These are phyloP conservation scores for Podaxis pistillaris DNA, from an alignment of 768 basidiomycete genomes.

Conservation along the genomic window DNA sequence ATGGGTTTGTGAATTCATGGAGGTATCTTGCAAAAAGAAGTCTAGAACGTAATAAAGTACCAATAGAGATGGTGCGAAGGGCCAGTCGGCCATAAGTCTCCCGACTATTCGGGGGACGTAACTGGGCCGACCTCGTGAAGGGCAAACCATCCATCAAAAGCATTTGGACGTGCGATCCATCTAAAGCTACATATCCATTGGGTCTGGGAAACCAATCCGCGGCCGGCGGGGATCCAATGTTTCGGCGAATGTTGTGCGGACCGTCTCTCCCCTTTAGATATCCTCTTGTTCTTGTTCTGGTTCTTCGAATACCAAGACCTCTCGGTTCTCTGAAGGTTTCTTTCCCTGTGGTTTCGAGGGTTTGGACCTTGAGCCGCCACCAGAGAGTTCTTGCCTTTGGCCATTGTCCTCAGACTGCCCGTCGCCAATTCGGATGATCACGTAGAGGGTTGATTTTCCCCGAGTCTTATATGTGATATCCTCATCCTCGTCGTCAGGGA, in stretches of 20 bases:
- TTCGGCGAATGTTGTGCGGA: neutral
- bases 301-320: slow-evolving; percentile 25
- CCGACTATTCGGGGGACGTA: neutral
- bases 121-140: neutral
- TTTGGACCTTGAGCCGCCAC: slow-evolving; percentile 12
- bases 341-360: slow-evolving; percentile 16
- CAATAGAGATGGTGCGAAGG: neutral
- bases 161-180: neutral
- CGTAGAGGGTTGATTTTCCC: slow-evolving; percentile 65
- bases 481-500: slow-evolving; percentile 74
- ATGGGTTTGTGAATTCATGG: neutral
- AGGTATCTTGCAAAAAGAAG: neutral
- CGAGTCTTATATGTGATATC: slow-evolving; percentile 64
- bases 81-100: neutral
- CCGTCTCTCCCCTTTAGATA: neutral
- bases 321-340: neutral
- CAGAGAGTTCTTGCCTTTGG: slow-evolving; percentile 13
- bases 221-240: neutral
- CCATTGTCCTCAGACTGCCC: slow-evolving; percentile 45
- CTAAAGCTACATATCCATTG: neutral
- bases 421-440: slow-evolving; percentile 62
- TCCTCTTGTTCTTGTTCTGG: slow-evolving; percentile 32
- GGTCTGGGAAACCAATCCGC: neutral
- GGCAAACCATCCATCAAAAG: neutral
- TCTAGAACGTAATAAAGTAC: neutral